Evolutionary conservation across 202 grass and related monocot species (phyloP), one percentile per base, ranked within the genome.

Genomic region (Cymbopogon flexuosus): DNA sequence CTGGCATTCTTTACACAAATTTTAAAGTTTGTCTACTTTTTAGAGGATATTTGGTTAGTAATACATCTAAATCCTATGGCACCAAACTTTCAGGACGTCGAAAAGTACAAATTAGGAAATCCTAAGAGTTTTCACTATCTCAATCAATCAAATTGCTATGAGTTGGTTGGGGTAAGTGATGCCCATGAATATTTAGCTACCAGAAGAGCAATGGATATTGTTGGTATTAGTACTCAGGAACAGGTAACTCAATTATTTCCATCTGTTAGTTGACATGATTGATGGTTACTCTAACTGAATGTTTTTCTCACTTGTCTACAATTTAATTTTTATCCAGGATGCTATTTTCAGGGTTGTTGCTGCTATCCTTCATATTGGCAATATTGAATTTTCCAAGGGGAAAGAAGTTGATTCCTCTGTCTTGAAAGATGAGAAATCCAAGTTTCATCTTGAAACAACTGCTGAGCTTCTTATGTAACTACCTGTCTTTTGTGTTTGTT

Each of bases 261-360:
- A 77, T 73, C 42, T 77, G 31, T 64, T 79, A 35, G 61, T 85
- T 39, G 39, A 51, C 65, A 70, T 70, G 70, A 73, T 81, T 45
- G 30, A 73, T 89, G 51, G 13, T 15, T 47, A 18, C 13, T 47
- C 76, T 49, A 65, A 75, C 39, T 83, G 19, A 27, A 72, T 70
- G 8, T 59, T 42, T 83, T 86, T 68, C 80, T 81, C 83, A 73
- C 79, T 60, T 54, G 19, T 81, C 59, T 88, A 63, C 77, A 84
- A 85, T 78, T 78, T 63, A 78, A 83, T 85, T 88, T 85, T 30
- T 79, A 79, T 88, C 14, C 85, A 96, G 93, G 93, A 96, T 79
- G 93, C 93, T 63, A 96, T 96, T 82, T 96, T 92, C 58, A 90
- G 93, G 90, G 93, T 96, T 34, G 90, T 96, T 79, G 93, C 93